phyloP scores from a whole-genome alignment of 202 grass and related monocot species.

The Setaria italica region DNA sequence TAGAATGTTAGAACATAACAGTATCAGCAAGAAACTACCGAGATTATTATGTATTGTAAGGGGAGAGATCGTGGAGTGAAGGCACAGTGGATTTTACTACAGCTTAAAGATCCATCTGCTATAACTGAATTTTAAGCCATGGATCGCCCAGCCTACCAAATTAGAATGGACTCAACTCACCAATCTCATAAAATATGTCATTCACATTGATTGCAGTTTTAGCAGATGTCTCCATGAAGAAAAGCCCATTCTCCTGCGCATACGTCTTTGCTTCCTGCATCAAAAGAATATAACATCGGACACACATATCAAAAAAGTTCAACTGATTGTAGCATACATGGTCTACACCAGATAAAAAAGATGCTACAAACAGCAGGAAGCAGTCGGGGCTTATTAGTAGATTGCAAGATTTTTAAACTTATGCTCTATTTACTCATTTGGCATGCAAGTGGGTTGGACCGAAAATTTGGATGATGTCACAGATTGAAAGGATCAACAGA shows the following conservation, averaged over 20 bases:
- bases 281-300: neutral
- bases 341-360: neutral
- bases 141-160: neutral
- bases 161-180: conserved; percentile 53
- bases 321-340: conserved; percentile 24
- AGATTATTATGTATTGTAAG: neutral
- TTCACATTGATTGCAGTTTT: conserved; percentile 95
- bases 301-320: conserved; percentile 33
- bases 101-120: conserved; percentile 28
- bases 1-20: conserved; percentile 5
- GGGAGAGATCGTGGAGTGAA: neutral
- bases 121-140: neutral
- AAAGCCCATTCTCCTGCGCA: conserved; percentile 88
- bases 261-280: conserved; percentile 79
- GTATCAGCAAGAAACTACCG: neutral
- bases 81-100: conserved; percentile 1
- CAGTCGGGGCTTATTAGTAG: neutral
- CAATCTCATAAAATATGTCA: conserved; percentile 89
- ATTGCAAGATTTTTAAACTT: conserved; percentile 10
- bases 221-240: conserved; percentile 96
- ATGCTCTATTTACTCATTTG: conserved; percentile 5
- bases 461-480: neutral
- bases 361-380: conserved; percentile 40
- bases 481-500: neutral
- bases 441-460: conserved; percentile 10